These are phyloP conservation scores for Cordyceps farinosa DNA, from an alignment of 2,329 filamentous ascomycete species.

Conservation along the genomic window DNA sequence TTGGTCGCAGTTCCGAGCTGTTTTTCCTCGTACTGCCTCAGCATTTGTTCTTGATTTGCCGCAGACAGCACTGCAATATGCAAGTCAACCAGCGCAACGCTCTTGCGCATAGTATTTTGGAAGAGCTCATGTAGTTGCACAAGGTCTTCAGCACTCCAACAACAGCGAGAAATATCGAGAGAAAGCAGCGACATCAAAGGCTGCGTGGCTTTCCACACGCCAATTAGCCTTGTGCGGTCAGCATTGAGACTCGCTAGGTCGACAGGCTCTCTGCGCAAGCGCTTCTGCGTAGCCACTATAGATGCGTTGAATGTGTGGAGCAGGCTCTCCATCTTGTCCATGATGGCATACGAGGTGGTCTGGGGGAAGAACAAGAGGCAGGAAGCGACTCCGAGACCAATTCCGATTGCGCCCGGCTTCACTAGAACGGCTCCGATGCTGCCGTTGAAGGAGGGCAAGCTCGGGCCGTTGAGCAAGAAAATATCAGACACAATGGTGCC, in stretches of 20 bases:
- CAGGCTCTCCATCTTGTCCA: conserved; percentile 32
- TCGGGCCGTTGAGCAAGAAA: conserved; percentile 41
- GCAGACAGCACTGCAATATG: conserved; percentile 33
- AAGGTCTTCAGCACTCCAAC: conserved; percentile 45
- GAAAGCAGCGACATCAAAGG: conserved; percentile 41
- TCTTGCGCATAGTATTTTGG: conserved; percentile 32
- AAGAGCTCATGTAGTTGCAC: conserved; percentile 33
- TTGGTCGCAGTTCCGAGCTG: not conserved
- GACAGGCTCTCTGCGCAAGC: conserved; percentile 22
- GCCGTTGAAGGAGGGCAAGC: conserved; percentile 38
- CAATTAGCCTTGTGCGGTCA: conserved; percentile 29
- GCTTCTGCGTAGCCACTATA: conserved; percentile 28
- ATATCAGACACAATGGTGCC: conserved; percentile 45
- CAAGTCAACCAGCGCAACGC: conserved; percentile 38
- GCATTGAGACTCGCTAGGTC: conserved; percentile 30
- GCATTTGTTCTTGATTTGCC: conserved; percentile 22
- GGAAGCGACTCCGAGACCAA: conserved; percentile 42
- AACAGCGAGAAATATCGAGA: conserved; percentile 43
- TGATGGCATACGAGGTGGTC: conserved; percentile 44
- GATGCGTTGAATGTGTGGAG: conserved; percentile 30
- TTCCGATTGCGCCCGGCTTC: conserved; percentile 43
- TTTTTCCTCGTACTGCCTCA: conserved; percentile 8
- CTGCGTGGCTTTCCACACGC: conserved; percentile 34
- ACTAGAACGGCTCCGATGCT: conserved; percentile 37
- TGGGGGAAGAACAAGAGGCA: conserved; percentile 46